Base-by-base conservation (phyloP, 176 grass and related monocot species). In the Oryza officinalis region DNA sequence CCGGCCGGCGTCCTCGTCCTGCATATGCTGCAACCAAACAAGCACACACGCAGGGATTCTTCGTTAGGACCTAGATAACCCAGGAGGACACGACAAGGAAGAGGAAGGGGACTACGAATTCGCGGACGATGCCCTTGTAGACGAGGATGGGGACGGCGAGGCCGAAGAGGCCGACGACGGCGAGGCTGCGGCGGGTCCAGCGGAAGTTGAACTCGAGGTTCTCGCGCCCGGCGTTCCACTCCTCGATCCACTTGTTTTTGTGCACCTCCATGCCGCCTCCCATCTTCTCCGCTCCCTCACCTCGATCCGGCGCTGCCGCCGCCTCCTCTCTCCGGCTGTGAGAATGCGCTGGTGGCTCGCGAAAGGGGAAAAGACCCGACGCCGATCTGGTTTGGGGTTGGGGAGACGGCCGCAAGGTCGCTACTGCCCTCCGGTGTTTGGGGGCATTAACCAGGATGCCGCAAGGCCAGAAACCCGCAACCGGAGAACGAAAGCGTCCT, bases 241-340 rank as follows among this genome's bases (percentile, higher is more conserved):
- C 90, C 82, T 95, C 93, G 85, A 95, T 90, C 85, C 86, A 95
- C 71, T 57, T 37, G 90, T 95, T 95, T 85, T 81, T 92, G 85
- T 92, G 86, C 76, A 95, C 93, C 83, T 92, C 93, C 93, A 95
- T 95, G 33, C 93, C 93, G 86, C 93, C 90, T 4, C 85, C 93
- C 93, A 95, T 94, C 76, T 74, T 49, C 46, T 72, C 69, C 45
- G 44, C 67, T 69, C 69, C 23, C 28, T 22, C 84, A 10, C 30
- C 67, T 83, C 23, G 43, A 64, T 75, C 32, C 17, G 10, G 41
- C 65, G 44, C 52, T 60, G 22, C 68, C 88, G 74, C 25, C 46
- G 32, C 38, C 12, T 37, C 35, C 38, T 40, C 38, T 22, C 72
- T 80, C 44, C 52, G 71, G 71, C 28, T 75, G 41, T 49, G 43